Conservation (phyloP, 106 monocot species). For the Agapanthus africanus region DNA sequence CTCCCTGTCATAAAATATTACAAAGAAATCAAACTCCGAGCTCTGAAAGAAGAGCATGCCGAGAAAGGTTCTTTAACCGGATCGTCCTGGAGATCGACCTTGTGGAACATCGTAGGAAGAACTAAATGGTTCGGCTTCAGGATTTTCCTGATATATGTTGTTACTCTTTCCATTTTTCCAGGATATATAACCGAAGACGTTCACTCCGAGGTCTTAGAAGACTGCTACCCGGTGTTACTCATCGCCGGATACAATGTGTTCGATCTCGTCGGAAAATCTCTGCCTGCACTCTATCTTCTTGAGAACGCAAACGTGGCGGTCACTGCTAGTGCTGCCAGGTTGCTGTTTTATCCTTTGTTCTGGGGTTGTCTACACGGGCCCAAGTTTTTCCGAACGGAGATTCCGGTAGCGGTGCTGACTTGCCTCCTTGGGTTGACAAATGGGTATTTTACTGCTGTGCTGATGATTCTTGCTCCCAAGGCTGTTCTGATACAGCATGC, state of each 20-base stretch:
- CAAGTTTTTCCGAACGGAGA: conserved; percentile 27
- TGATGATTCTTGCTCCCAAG: conserved; percentile 46
- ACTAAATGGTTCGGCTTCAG: conserved; percentile 35
- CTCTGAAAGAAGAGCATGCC: conserved; percentile 17
- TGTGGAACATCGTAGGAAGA: conserved; percentile 28
- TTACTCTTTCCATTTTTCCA: conserved; percentile 42
- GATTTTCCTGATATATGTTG: conserved; percentile 25
- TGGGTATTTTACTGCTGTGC: conserved; percentile 31
- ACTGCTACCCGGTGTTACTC: conserved; percentile 41
- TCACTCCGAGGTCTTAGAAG: conserved; percentile 22
- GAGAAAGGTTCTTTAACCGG: conserved; percentile 8
- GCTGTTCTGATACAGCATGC: too few relatives aligned
- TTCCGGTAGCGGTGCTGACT: conserved; percentile 31
- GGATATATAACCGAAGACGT: conserved; percentile 48
- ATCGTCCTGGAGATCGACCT: conserved; percentile 26
- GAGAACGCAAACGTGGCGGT: conserved; percentile 24
- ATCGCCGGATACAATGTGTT: conserved; percentile 42
- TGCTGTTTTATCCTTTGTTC: conserved; percentile 40
- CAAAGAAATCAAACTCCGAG: conserved; percentile 24
- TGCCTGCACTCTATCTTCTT: conserved; percentile 24
- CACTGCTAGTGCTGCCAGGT: conserved; percentile 19
- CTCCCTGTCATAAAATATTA: conserved; percentile 36
- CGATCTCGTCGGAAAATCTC: conserved; percentile 36
- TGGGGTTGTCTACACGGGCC: conserved; percentile 34
- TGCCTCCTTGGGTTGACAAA: conserved; percentile 46